Conservation (phyloP, 495 filamentous ascomycete genomes). For the Aspergillus sparsus region DNA sequence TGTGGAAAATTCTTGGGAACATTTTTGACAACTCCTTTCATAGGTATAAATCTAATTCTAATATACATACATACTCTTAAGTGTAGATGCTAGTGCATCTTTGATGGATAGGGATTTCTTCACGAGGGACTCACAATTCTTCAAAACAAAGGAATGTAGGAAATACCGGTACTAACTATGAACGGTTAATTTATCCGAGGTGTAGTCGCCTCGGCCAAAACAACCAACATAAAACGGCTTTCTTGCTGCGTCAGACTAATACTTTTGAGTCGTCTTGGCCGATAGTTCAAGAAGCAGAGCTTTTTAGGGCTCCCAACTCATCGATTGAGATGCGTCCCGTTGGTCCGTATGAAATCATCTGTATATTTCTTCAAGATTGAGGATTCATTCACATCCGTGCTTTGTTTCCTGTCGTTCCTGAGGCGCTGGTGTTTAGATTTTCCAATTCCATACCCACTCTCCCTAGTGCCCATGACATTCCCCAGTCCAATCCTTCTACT, state of each 20-base stretch:
- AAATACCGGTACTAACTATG: no score
- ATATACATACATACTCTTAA: not conserved
- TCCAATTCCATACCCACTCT: conserved; percentile 25
- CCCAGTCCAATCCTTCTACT: conserved; percentile 24
- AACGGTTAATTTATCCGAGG: no score
- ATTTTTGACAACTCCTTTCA: no score
- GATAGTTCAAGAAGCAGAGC: no score
- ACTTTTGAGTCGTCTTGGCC: no score
- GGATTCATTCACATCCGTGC: conserved; percentile 8
- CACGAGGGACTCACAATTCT: conserved; percentile 2
- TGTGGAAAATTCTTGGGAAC: no score
- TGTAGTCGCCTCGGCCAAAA: no score
- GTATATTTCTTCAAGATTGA: conserved; percentile 17
- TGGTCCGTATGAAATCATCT: conserved; percentile 18
- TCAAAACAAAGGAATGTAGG: not conserved
- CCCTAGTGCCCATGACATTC: conserved; percentile 21
- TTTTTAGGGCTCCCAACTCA: conserved; percentile 20
- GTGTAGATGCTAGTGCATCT: conserved; percentile 1
- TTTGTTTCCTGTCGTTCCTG: not conserved
- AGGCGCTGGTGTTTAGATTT: conserved; percentile 25
- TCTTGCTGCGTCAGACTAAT: no score
- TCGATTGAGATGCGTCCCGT: conserved; percentile 22
- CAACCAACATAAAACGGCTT: no score
- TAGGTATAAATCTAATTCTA: not conserved
- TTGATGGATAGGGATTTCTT: not conserved